Percentiles rank a stretch among this genome's conserved stretches.
Conservation (phyloP, 805 yeast species). For the Wickerhamomyces subpelliculosus region DNA sequence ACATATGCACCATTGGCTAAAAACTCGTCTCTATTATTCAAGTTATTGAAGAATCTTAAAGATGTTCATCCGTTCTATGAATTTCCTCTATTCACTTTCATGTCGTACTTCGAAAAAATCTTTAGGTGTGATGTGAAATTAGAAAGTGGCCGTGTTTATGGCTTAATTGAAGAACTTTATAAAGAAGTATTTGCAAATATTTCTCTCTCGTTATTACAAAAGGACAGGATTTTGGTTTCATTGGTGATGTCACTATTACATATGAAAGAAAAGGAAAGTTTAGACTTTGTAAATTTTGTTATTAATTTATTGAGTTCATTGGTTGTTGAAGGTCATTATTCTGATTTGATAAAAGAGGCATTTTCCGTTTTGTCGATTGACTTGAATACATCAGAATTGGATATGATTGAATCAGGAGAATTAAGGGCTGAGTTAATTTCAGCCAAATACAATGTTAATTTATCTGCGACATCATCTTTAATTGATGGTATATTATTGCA, state of each 20-base stretch:
- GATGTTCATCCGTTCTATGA: conserved; percentile 48
- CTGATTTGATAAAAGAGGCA: background rate
- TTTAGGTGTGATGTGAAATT: conserved; percentile 5
- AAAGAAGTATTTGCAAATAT: background rate
- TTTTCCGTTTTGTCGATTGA: background rate
- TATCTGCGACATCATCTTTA: background rate
- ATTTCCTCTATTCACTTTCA: conserved; percentile 43
- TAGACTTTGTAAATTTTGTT: background rate
- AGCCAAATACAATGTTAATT: background rate
- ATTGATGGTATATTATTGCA: background rate
- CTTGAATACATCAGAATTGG: background rate
- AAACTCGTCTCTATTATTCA: conserved; percentile 44
- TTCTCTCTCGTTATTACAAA: background rate
- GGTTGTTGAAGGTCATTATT: background rate
- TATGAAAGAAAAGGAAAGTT: background rate
- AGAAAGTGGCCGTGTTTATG: background rate
- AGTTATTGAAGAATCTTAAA: conserved; percentile 36
- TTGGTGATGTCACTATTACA: background rate
- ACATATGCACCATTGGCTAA: conserved; percentile 49
- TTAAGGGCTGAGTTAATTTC: background rate
- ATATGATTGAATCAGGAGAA: background rate
- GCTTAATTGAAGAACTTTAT: background rate
- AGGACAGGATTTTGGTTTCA: background rate
- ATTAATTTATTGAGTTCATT: background rate
- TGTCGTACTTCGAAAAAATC: conserved; percentile 27